phyloP scores from a whole-genome alignment of 306 rosid genomes.

The Medicago ruthenica region DNA sequence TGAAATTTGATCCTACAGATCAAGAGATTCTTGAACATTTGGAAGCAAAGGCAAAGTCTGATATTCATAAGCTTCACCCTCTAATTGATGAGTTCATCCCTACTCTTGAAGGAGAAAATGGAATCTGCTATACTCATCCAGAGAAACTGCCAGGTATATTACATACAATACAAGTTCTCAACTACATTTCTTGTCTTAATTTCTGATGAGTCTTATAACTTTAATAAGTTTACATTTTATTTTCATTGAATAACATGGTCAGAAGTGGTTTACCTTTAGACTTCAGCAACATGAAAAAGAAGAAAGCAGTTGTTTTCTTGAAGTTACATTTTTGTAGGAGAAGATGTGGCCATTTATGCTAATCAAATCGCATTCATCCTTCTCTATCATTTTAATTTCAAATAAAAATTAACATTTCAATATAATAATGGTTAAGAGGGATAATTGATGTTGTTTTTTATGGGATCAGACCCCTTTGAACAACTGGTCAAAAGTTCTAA shows the following conservation, averaged over 20 bases:
- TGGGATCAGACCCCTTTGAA: no score
- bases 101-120: constrained; percentile 75
- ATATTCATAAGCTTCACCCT: constrained; percentile 69
- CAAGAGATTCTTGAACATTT: constrained; percentile 77
- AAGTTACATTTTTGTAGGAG: constrained; percentile 21
- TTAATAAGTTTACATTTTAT: not conserved
- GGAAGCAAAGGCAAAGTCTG: constrained; percentile 72
- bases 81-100: constrained; percentile 79
- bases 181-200: not conserved
- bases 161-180: not conserved
- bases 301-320: not conserved
- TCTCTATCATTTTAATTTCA: no score
- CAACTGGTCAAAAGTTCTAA: no score
- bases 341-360: not conserved
- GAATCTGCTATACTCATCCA: constrained; percentile 84
- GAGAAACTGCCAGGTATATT: constrained; percentile 69
- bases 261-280: not conserved
- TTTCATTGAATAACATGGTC: not conserved
- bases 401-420: no score
- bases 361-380: not conserved
- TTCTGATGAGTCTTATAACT: not conserved
- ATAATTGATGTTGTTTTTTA: no score
- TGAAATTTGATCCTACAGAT: constrained; percentile 85
- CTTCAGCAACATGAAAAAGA: constrained; percentile 10
- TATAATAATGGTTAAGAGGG: no score